Base-by-base conservation (phyloP, 2,329 filamentous ascomycete genomes). In the Calonectria naviculata region DNA sequence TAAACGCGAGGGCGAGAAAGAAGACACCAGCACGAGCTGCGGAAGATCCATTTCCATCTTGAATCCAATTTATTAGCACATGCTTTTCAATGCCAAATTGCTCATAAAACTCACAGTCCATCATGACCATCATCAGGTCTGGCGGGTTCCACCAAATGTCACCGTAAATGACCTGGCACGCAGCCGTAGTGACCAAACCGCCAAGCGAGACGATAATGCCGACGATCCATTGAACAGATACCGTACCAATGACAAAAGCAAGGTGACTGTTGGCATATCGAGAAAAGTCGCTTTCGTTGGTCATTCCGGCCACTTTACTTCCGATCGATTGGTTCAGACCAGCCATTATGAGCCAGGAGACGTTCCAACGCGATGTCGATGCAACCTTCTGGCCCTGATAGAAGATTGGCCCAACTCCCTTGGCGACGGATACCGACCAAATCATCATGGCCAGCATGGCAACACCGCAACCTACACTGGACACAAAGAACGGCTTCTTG, bases 381-480 rank as follows among this genome's bases (percentile, higher is more conserved):
- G 75, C 65, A 3, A 76, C 71, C 3, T 68, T 61, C 1, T 75
- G 65, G 17, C 78, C 78, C 4, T 79, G 71, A 34, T 78, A 79
- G 76, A 87, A 84, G 3, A 88, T 80, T 4, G 85, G 74, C 31
- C 86, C 86, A 6, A 85, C 84, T 2, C 86, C 86, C 54, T 81
- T 81, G 1, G 85, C 86, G 1, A 81, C 81, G 4, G 82, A 75
- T 5, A 87, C 76, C 1, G 85, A 82, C 87, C 86, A 88, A 47
- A 88, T 81, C 72, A 86, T 85, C 80, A 88, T 88, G 62, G 78
- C 78, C 10, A 88, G 58, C 86, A 88, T 88, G 17, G 83, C 85
- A 5, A 85, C 19, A 17, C 83, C 83, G 67, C 84, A 87, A 75
- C 85, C 86, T 5, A 82, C 75, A 56, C 81, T 85, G 7, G 85